Percentiles rank a stretch among this genome's conserved stretches.
Evolutionary conservation across 129 eudicot species (phyloP).

Genomic region (Deinandra increscens): DNA sequence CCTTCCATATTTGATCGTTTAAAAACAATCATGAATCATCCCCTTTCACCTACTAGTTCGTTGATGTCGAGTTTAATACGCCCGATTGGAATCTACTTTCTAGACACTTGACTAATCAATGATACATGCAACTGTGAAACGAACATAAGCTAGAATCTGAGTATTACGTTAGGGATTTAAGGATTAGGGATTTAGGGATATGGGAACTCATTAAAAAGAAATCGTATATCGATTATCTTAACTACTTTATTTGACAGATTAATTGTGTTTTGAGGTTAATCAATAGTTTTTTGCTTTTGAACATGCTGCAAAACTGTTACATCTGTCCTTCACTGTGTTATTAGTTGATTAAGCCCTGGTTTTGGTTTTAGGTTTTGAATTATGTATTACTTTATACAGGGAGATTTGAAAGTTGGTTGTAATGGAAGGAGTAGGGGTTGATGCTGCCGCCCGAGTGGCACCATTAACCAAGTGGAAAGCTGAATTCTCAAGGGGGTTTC

Average conservation of each 20-base stretch:
- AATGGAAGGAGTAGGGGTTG: constrained; percentile 55
- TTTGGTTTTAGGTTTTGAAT: constrained; percentile 17
- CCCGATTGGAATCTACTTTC: background rate
- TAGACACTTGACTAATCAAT: background rate
- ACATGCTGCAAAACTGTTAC: constrained; percentile 17
- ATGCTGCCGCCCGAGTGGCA: constrained; percentile 40
- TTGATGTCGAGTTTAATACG: background rate
- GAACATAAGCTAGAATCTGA: no score
- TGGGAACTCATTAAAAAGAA: no score
- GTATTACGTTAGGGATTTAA: no score
- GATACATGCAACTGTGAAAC: background rate
- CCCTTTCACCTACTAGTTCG: constrained; percentile 3
- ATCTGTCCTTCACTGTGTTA: background rate
- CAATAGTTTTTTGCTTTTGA: constrained; percentile 5
- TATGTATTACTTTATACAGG: constrained; percentile 20
- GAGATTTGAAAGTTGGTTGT: constrained; percentile 3
- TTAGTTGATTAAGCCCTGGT: background rate
- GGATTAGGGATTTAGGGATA: no score
- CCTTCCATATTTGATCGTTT: constrained; percentile 17
- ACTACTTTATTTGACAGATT: constrained; percentile 7
- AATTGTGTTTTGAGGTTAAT: background rate
- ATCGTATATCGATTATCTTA: background rate
- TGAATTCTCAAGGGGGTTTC: constrained; percentile 43
- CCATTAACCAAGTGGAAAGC: constrained; percentile 51
- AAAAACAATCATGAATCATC: background rate